Conservation (phyloP, 768 basidiomycete species). For the Xerocomus brunneocitrinus region DNA sequence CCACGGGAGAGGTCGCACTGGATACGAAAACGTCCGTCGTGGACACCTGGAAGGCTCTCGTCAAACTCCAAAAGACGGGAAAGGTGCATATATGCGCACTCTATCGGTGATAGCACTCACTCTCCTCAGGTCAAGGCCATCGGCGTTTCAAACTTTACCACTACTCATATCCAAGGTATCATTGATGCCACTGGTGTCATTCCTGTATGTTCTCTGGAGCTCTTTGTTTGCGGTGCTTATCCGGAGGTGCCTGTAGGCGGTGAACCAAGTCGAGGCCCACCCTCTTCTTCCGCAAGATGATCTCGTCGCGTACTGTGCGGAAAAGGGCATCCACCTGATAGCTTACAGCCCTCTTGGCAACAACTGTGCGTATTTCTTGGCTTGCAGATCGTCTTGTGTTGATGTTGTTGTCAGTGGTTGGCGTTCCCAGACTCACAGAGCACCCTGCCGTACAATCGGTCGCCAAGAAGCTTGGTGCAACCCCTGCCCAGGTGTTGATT, state of each 20-base stretch:
- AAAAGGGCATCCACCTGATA: slow-evolving; percentile 67
- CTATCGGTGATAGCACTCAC: background rate
- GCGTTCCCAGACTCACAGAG: slow-evolving; percentile 49
- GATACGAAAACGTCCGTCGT: slow-evolving; percentile 58
- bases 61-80: slow-evolving; percentile 15
- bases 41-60: slow-evolving; percentile 42
- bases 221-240: background rate
- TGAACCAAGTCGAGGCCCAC: slow-evolving; percentile 83
- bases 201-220: slow-evolving; percentile 44
- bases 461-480: too few relatives aligned
- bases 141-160: slow-evolving; percentile 81
- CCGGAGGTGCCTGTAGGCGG: slow-evolving; percentile 34
- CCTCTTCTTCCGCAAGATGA: slow-evolving; percentile 74
- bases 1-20: slow-evolving; percentile 45
- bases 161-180: slow-evolving; percentile 35
- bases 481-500: too few relatives aligned
- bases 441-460: slow-evolving; percentile 56
- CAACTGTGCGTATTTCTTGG: slow-evolving; percentile 48
- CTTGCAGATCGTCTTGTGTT: background rate
- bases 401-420: background rate
- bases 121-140: slow-evolving; percentile 52
- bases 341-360: slow-evolving; percentile 77
- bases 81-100: slow-evolving; percentile 45
- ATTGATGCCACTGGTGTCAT: slow-evolving; percentile 65
- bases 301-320: slow-evolving; percentile 63